phyloP scores from a whole-genome alignment of 176 grass and related monocot genomes.

The Chloris gayana region DNA sequence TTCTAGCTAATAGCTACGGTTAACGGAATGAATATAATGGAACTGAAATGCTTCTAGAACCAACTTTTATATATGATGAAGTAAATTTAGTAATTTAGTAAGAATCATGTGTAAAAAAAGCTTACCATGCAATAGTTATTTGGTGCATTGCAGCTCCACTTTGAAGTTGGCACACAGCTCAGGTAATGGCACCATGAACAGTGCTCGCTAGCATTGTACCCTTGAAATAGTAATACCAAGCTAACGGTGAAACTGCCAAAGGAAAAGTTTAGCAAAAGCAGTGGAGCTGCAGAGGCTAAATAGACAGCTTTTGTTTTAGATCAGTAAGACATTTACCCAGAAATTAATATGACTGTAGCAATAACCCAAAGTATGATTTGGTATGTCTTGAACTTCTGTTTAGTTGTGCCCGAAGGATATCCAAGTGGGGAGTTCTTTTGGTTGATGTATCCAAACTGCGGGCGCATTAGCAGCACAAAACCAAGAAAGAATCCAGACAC shows the following conservation, averaged over 20 bases:
- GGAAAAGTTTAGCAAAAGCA: slow-evolving; percentile 42
- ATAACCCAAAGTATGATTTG: slow-evolving; percentile 72
- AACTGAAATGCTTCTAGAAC: background rate
- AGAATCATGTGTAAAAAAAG: background rate
- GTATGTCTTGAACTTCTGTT: slow-evolving; percentile 81
- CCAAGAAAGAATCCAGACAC: slow-evolving; percentile 85
- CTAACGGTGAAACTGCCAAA: slow-evolving; percentile 74
- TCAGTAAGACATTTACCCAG: slow-evolving; percentile 51
- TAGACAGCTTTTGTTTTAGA: slow-evolving; percentile 16
- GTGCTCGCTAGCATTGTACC: slow-evolving; percentile 63
- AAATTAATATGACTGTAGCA: slow-evolving; percentile 52
- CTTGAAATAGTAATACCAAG: slow-evolving; percentile 60
- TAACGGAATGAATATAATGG: background rate
- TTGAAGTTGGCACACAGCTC: slow-evolving; percentile 86
- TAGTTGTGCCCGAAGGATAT: slow-evolving; percentile 50
- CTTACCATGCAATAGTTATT: slow-evolving; percentile 63
- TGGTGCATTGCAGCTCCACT: slow-evolving; percentile 71
- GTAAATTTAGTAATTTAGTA: background rate
- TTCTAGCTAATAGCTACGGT: background rate
- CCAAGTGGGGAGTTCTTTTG: slow-evolving; percentile 74
- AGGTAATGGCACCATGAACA: slow-evolving; percentile 94
- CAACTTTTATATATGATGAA: background rate
- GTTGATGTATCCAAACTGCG: slow-evolving; percentile 77
- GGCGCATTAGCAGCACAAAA: slow-evolving; percentile 86
- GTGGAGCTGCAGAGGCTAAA: slow-evolving; percentile 10